phyloP scores from a whole-genome alignment of 1,284 basidiomycete genomes.

The Puccinia hordei region DNA sequence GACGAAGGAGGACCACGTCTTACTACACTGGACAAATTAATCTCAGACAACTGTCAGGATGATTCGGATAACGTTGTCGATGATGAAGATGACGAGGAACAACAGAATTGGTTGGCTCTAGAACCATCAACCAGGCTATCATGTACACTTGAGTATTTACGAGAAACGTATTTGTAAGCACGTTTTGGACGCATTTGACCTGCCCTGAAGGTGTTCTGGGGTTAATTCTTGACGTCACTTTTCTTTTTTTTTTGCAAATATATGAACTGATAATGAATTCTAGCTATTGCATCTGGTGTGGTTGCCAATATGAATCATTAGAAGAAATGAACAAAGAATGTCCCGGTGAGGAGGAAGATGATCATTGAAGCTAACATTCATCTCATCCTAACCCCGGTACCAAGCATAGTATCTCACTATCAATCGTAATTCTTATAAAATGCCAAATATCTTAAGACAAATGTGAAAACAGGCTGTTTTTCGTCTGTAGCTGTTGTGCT shows the following conservation, averaged over 20 bases:
- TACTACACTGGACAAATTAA: background rate
- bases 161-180: slow-evolving; percentile 39
- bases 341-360: slow-evolving; percentile 50
- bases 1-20: background rate
- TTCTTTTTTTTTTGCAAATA: background rate
- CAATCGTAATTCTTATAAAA: background rate
- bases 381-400: background rate
- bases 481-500: background rate
- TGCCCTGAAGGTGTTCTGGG: background rate
- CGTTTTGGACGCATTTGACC: background rate
- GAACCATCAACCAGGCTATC: slow-evolving; percentile 39
- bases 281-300: slow-evolving; percentile 51
- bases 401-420: background rate
- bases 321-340: slow-evolving; percentile 42
- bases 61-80: background rate
- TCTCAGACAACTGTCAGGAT: background rate
- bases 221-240: background rate
- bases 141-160: slow-evolving; percentile 30
- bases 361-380: slow-evolving; percentile 13
- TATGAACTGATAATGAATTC: background rate
- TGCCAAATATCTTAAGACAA: background rate
- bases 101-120: slow-evolving; percentile 34
- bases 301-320: slow-evolving; percentile 47
- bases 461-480: background rate
- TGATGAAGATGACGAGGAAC: slow-evolving; percentile 23